A percentile compares a stretch with the other conserved stretches of the same genome.
phyloP scores from a whole-genome alignment of 192 early-diverging fungal genomes.

The Backusella tuberculispora region DNA sequence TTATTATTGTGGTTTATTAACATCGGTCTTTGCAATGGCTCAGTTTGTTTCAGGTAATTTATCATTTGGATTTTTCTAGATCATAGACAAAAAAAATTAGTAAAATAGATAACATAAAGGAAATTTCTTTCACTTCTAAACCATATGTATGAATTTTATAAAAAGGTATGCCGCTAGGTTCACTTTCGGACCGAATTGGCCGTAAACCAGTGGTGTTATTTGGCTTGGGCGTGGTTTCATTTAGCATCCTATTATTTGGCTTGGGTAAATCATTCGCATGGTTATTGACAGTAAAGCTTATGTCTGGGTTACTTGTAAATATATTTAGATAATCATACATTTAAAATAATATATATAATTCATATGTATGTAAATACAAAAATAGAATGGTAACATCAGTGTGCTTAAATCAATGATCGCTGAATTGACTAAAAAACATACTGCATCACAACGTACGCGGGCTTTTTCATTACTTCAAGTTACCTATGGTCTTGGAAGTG shows the following conservation, averaged over 20 bases:
- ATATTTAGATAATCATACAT: neutral
- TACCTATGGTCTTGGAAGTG: constrained; percentile 60
- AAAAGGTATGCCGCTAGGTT: constrained; percentile 58
- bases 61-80: neutral
- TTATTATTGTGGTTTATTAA: constrained; percentile 50
- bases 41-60: constrained; percentile 52
- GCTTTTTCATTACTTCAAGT: constrained; percentile 73
- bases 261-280: constrained; percentile 50
- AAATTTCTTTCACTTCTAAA: neutral
- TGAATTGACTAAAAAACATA: constrained; percentile 74
- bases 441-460: constrained; percentile 48
- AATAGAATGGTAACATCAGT: no score
- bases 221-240: constrained; percentile 71
- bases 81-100: neutral
- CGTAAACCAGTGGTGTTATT: constrained; percentile 67
- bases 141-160: neutral
- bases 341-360: no score
- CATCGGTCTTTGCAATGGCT: constrained; percentile 52
- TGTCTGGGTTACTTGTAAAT: constrained; percentile 59
- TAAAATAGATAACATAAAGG: no score
- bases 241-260: constrained; percentile 68
- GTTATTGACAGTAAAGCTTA: constrained; percentile 55
- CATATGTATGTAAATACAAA: no score
- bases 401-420: constrained; percentile 72
- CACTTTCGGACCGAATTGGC: constrained; percentile 75